phyloP scores from a whole-genome alignment of 1,139 yeast genomes.

The Wickerhamomyces sp. region DNA sequence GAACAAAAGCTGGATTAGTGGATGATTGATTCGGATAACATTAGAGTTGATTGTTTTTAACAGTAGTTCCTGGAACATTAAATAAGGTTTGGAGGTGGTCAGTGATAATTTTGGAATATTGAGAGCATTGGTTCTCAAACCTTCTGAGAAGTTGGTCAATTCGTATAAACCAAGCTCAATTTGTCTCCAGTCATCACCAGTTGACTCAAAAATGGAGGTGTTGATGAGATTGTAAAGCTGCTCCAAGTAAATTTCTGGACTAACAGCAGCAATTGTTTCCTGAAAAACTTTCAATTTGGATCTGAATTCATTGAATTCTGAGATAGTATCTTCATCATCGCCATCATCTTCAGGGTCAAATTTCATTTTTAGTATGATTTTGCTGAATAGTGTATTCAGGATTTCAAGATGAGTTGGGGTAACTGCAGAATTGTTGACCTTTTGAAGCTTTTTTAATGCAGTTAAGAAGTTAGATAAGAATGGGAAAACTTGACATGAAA shows the following conservation, averaged over 20 bases:
- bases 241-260: conserved; percentile 67
- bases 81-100: conserved; percentile 54
- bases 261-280: conserved; percentile 75
- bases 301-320: conserved; percentile 73
- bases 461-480: conserved; percentile 72
- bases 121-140: conserved; percentile 68
- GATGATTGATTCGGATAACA: conserved; percentile 55
- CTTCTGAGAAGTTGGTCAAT: conserved; percentile 72
- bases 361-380: conserved; percentile 72
- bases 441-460: conserved; percentile 53
- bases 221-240: conserved; percentile 64
- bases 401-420: conserved; percentile 40
- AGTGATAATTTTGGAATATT: conserved; percentile 63
- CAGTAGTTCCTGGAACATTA: conserved; percentile 48
- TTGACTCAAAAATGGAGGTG: conserved; percentile 42
- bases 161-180: conserved; percentile 85
- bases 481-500: conserved; percentile 76
- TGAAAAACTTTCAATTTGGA: conserved; percentile 70
- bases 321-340: conserved; percentile 61
- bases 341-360: conserved; percentile 75
- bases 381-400: conserved; percentile 58
- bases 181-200: conserved; percentile 59
- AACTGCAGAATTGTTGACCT: conserved; percentile 30
- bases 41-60: conserved; percentile 60
- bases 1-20: conserved; percentile 71